Evolutionary conservation across 768 basidiomycete species (phyloP).

Genomic region (Lepiota subincarnata): DNA sequence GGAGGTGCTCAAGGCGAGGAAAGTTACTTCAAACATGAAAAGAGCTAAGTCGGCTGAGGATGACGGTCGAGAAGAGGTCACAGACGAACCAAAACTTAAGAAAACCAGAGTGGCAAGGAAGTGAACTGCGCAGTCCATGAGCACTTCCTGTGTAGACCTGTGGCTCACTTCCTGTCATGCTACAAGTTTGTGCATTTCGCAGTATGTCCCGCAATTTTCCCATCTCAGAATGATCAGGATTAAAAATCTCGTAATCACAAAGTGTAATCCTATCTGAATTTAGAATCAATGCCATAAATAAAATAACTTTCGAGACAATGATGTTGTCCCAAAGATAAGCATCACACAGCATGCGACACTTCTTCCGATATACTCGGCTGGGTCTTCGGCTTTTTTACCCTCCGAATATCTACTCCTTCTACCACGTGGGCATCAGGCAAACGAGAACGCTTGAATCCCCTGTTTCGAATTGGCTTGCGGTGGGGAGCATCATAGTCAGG

Average conservation of each 20-base stretch:
- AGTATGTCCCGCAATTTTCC: no score
- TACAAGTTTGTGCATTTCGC: no score
- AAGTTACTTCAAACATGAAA: conserved; percentile 13
- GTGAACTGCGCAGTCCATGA: not conserved
- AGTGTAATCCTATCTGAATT: no score
- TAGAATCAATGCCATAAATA: no score
- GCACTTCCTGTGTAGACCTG: conserved; percentile 9
- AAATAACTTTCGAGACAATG: no score
- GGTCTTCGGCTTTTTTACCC: conserved; percentile 32
- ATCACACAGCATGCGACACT: not conserved
- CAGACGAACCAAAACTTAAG: conserved; percentile 23
- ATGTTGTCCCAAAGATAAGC: no score
- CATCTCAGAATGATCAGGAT: no score
- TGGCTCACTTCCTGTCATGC: not conserved
- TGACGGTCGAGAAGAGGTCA: conserved; percentile 27
- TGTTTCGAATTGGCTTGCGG: conserved; percentile 20
- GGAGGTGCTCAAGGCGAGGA: conserved; percentile 16
- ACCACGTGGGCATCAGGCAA: conserved; percentile 23
- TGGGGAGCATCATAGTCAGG: conserved; percentile 19
- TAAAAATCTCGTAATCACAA: no score
- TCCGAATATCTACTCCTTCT: conserved; percentile 26
- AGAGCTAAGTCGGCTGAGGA: conserved; percentile 17
- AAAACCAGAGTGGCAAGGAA: conserved; percentile 11
- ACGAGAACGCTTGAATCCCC: conserved; percentile 34
- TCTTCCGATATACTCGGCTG: conserved; percentile 3